phyloP scores from a whole-genome alignment of 2,329 filamentous ascomycete species.

The Mycosphaerella arachidis region DNA sequence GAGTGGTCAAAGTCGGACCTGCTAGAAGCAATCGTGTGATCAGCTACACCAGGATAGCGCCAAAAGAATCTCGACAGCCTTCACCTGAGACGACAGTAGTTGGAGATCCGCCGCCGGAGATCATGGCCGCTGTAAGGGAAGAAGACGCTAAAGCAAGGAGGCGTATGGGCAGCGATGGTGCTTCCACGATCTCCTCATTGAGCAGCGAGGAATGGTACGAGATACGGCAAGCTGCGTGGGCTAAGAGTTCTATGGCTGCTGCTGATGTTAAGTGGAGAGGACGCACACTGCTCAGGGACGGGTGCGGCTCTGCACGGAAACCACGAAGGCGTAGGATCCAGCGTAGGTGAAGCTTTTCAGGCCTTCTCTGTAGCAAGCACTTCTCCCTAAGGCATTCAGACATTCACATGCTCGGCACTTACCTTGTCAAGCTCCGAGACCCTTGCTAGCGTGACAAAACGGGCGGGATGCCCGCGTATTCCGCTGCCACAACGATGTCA shows the following conservation, averaged over 20 bases:
- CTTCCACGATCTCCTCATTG: neutral
- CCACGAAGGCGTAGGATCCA: neutral
- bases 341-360: neutral
- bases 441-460: neutral
- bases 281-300: neutral
- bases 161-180: neutral
- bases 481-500: neutral
- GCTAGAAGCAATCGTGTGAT: slow-evolving; percentile 8
- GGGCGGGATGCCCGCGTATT: neutral
- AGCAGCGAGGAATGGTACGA: neutral
- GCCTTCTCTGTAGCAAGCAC: neutral
- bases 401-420: neutral
- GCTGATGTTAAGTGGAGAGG: neutral
- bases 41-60: neutral
- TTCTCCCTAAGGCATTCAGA: neutral
- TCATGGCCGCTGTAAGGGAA: neutral
- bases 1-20: slow-evolving; percentile 2
- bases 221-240: neutral
- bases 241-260: neutral
- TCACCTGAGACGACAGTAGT: neutral
- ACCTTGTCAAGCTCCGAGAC: neutral
- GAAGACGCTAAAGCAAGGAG: neutral
- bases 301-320: neutral
- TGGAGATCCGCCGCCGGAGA: too few relatives aligned
- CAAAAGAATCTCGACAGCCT: neutral